These are phyloP conservation scores for Annulohypoxylon nitens DNA, from an alignment of 495 filamentous ascomycete genomes.

Conservation along the genomic window DNA sequence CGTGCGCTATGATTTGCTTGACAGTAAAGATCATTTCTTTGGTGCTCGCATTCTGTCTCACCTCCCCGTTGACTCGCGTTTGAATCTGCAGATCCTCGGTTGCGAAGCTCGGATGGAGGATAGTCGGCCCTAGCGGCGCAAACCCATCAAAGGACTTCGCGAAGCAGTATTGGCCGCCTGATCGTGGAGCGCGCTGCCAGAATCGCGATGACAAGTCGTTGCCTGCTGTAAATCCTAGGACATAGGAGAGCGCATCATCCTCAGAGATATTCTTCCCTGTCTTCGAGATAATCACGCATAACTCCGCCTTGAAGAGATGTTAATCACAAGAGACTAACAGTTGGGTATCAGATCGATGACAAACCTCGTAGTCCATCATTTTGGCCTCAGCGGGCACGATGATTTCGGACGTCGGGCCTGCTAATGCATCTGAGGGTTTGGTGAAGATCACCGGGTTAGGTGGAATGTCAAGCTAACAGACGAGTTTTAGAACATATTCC, in stretches of 20 bases:
- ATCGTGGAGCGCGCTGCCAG: constrained; percentile 50
- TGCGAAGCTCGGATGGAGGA: constrained; percentile 56
- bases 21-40: constrained; percentile 44
- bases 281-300: constrained; percentile 36
- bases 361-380: constrained; percentile 29
- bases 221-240: constrained; percentile 49
- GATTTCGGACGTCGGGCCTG: constrained; percentile 23
- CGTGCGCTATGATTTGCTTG: constrained; percentile 41
- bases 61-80: constrained; percentile 48
- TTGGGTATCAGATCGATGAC: neutral
- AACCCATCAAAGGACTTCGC: constrained; percentile 57
- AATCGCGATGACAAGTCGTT: constrained; percentile 51
- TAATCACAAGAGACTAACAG: neutral
- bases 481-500: neutral
- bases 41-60: constrained; percentile 43
- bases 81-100: constrained; percentile 31
- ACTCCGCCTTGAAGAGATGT: constrained; percentile 2
- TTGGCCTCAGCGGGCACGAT: constrained; percentile 10
- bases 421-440: constrained; percentile 24
- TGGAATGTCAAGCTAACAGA: constrained; percentile 13
- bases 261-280: constrained; percentile 54
- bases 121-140: constrained; percentile 60
- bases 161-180: constrained; percentile 54
- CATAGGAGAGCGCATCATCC: constrained; percentile 48
- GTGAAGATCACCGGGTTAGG: constrained; percentile 30